These are phyloP conservation scores for Digitaria exilis DNA, from an alignment of 202 grass and related monocot species.

Conservation along the genomic window DNA sequence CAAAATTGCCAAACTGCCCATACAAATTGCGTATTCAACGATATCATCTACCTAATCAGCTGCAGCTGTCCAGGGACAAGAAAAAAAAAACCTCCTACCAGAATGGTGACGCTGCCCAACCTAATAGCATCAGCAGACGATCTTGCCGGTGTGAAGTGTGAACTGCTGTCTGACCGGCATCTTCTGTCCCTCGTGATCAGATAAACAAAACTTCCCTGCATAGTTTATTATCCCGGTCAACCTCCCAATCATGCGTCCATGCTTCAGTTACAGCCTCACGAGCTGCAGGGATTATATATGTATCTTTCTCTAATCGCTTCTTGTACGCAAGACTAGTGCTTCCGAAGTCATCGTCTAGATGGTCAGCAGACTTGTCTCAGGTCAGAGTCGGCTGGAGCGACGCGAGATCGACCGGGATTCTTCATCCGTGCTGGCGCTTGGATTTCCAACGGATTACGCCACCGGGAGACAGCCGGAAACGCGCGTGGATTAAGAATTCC, in stretches of 20 bases:
- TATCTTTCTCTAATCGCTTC: background rate
- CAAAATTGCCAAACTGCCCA: background rate
- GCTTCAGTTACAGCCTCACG: constrained; percentile 10
- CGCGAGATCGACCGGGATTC: constrained; percentile 13
- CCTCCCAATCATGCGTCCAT: background rate
- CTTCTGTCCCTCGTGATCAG: background rate
- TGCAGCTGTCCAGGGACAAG: background rate
- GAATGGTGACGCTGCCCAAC: background rate
- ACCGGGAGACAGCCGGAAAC: background rate
- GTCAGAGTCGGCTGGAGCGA: constrained; percentile 5
- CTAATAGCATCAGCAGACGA: background rate
- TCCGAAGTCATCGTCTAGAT: constrained; percentile 30
- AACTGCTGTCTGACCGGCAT: constrained; percentile 25
- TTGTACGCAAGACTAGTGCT: constrained; percentile 2
- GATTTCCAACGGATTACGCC: constrained; percentile 42
- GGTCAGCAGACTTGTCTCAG: background rate
- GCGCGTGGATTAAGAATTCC: constrained; percentile 16
- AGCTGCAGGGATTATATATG: background rate
- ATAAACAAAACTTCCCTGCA: background rate
- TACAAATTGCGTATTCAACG: background rate
- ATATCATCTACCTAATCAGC: background rate
- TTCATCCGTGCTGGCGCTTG: background rate
- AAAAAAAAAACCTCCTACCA: background rate
- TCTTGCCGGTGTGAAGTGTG: background rate
- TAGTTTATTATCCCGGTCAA: constrained; percentile 41